These are phyloP conservation scores for Saccharomycopsis capsularis DNA, from an alignment of 805 yeast genomes.

Conservation along the genomic window DNA sequence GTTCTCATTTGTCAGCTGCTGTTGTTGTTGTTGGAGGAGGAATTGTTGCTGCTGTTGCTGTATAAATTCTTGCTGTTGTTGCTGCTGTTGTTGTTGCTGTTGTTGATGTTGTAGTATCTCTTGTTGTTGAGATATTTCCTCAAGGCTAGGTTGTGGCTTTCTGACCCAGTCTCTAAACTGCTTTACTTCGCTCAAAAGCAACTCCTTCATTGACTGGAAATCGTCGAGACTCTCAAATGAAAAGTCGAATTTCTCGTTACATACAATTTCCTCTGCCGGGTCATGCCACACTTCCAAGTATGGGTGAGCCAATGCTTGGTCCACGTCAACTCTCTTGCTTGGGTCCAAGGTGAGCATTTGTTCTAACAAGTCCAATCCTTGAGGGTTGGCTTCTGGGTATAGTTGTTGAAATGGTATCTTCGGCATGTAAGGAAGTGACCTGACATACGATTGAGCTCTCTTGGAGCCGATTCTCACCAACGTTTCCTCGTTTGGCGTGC, in stretches of 20 bases:
- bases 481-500: slow-evolving; percentile 82
- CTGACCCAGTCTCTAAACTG: slow-evolving; percentile 76
- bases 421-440: slow-evolving; percentile 77
- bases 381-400: slow-evolving; percentile 82
- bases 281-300: slow-evolving; percentile 88
- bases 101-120: slow-evolving; percentile 25
- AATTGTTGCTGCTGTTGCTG: slow-evolving; percentile 28
- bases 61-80: slow-evolving; percentile 29
- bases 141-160: slow-evolving; percentile 44
- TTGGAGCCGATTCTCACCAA: slow-evolving; percentile 67
- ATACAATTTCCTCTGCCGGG: slow-evolving; percentile 83
- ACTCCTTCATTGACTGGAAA: slow-evolving; percentile 60
- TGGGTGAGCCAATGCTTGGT: slow-evolving; percentile 84
- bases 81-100: slow-evolving; percentile 27
- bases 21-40: slow-evolving; percentile 25
- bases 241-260: slow-evolving; percentile 77
- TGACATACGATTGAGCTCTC: slow-evolving; percentile 87
- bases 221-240: slow-evolving; percentile 82
- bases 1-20: slow-evolving; percentile 18
- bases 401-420: slow-evolving; percentile 63
- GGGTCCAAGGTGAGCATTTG: slow-evolving; percentile 87
- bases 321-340: slow-evolving; percentile 72
- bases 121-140: slow-evolving; percentile 24
- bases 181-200: slow-evolving; percentile 76
- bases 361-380: slow-evolving; percentile 74